phyloP scores from a whole-genome alignment of 2,329 filamentous ascomycete species.

The Aspergillus brunneoviolaceus region DNA sequence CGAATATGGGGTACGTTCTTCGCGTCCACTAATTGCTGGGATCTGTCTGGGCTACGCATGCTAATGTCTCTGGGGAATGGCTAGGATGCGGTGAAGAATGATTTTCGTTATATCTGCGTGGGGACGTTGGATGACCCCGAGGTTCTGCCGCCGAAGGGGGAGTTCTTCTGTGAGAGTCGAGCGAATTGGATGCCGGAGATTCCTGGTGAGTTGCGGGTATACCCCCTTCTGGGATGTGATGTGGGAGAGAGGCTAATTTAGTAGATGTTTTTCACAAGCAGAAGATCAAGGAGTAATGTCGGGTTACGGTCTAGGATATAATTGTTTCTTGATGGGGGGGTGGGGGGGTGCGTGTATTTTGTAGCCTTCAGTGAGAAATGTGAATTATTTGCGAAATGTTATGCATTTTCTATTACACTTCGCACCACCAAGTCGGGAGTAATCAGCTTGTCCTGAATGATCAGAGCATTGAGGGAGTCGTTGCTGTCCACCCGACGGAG shows the following conservation, averaged over 20 bases:
- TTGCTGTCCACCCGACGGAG: conserved; percentile 40
- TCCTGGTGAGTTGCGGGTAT: conserved; percentile 36
- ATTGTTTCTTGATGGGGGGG: too few species aligned
- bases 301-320: not conserved
- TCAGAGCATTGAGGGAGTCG: conserved; percentile 38
- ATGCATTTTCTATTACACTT: conserved; percentile 15
- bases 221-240: not conserved
- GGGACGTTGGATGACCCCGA: conserved; percentile 53
- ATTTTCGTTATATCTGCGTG: conserved; percentile 47
- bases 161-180: conserved; percentile 54
- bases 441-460: conserved; percentile 28
- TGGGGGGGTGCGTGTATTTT: not conserved
- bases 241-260: conserved; percentile 7
- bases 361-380: not conserved
- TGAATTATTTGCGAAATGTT: not conserved
- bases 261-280: conserved; percentile 49
- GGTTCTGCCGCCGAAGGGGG: conserved; percentile 52
- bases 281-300: conserved; percentile 43
- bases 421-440: conserved; percentile 28
- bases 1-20: conserved; percentile 50
- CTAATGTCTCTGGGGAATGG: not conserved
- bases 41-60: not conserved
- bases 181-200: conserved; percentile 54
- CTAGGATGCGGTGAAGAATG: conserved; percentile 33
- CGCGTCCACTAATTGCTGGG: not conserved